Base-by-base conservation (phyloP, 2,329 filamentous ascomycete genomes). In the Trichoderma breve region DNA sequence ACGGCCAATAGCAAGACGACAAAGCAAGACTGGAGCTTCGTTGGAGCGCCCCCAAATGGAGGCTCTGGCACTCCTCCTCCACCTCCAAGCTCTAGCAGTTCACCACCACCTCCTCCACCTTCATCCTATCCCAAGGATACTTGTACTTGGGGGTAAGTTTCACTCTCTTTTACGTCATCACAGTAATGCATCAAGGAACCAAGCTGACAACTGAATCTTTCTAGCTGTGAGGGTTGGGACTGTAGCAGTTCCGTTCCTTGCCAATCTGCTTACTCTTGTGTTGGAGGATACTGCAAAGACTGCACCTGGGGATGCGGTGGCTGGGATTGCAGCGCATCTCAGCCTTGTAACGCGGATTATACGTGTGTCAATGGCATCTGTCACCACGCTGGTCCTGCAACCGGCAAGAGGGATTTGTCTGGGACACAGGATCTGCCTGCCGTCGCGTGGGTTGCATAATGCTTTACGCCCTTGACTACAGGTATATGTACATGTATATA, bases 21-120 rank as follows among this genome's bases (percentile, higher is more conserved):
- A n/a, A 67, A 67, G 24, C 64, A 67, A 14, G 64, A 67, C 7
- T 67, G 64, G 64, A 67, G 64, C 32, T 67, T 67, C 21, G 64
- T 57, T 32, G 64, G 64, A 14, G 64, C 64, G 51, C 64, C 64
- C 7, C 64, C 64, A 1, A 26, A 24, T n/a, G 64, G 64, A 67
- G 64, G 64, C 6, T 55, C 63, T 18, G 51, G 24, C 51, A 43
- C 39, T n/a, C 18, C 39, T 4, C 39, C 39, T 4, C 39, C 39
- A 4, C 39, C 39, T n/a, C 18, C 39, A 43, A 43, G 39, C 15
- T 43, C 39, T 1, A 43, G 39, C 39, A n/a, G 15, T 43, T 51
- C 64, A 18, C 64, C 63, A 26, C 21, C 51, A 5, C 60, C 60
- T 60, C 55, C 55, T 4, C 58, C 58, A 8, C 58, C 58, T 18